These are phyloP conservation scores for Daldinia caldariorum DNA, from an alignment of 495 filamentous ascomycete genomes.

Conservation along the genomic window DNA sequence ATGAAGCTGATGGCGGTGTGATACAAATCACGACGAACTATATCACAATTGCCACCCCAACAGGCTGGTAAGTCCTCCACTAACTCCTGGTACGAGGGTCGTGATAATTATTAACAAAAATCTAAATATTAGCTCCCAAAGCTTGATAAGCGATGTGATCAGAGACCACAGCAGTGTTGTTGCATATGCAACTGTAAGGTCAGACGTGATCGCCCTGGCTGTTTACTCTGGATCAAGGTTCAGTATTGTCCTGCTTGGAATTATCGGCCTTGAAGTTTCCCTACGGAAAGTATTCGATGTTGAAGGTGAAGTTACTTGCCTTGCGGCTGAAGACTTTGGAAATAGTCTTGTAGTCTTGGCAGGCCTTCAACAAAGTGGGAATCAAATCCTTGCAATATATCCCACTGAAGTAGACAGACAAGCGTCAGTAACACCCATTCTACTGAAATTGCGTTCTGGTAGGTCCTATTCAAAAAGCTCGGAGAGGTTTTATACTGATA, in stretches of 20 bases:
- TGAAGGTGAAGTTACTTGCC: slow-evolving; percentile 54
- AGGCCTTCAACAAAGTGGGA: slow-evolving; percentile 44
- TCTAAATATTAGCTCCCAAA: slow-evolving; percentile 39
- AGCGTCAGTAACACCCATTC: slow-evolving; percentile 11
- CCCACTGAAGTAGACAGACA: slow-evolving; percentile 20
- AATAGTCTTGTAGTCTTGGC: slow-evolving; percentile 43
- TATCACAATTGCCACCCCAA: slow-evolving; percentile 50
- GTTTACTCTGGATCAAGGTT: slow-evolving; percentile 46
- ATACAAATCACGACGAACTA: slow-evolving; percentile 68
- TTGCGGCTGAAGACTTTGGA: slow-evolving; percentile 42
- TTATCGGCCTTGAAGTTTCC: slow-evolving; percentile 37
- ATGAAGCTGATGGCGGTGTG: slow-evolving; percentile 46
- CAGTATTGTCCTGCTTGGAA: slow-evolving; percentile 47
- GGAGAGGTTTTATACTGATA: neutral
- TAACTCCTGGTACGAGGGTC: slow-evolving; percentile 25
- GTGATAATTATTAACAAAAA: slow-evolving; percentile 12
- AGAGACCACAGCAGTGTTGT: slow-evolving; percentile 35
- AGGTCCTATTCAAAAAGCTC: neutral
- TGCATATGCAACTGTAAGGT: slow-evolving; percentile 48
- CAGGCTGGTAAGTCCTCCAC: slow-evolving; percentile 42
- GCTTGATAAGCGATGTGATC: slow-evolving; percentile 42
- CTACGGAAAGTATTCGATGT: slow-evolving; percentile 43
- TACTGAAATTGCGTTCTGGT: slow-evolving; percentile 28
- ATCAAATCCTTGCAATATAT: slow-evolving; percentile 44
- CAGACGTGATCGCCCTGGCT: slow-evolving; percentile 50